Evolutionary conservation across 1,284 basidiomycete genomes (phyloP).

Genomic region (Microbotryum violaceum): DNA sequence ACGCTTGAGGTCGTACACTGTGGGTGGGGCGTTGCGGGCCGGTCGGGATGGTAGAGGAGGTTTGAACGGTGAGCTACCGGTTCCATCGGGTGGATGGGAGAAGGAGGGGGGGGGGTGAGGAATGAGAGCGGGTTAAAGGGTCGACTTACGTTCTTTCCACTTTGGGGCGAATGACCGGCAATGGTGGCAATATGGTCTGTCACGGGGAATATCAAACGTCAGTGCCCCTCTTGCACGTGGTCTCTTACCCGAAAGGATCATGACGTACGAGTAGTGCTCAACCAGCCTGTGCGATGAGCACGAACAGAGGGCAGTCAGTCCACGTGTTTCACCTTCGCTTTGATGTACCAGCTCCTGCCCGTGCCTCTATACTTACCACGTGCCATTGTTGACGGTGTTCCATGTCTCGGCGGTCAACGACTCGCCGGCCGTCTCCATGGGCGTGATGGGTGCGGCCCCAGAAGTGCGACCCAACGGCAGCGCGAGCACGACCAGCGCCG

Average conservation of each 20-base stretch:
- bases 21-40: no score
- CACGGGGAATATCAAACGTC: not conserved
- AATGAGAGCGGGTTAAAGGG: not conserved
- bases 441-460: conserved; percentile 20
- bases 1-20: conserved; percentile 53
- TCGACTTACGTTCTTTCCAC: conserved; percentile 49
- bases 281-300: conserved; percentile 23
- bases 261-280: conserved; percentile 33
- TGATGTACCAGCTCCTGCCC: not conserved
- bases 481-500: no score
- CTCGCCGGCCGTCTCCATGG: conserved; percentile 10
- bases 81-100: not conserved
- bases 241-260: no score
- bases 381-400: conserved; percentile 4
- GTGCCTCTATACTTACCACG: conserved; percentile 4
- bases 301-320: not conserved
- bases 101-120: no score
- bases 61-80: conserved; percentile 48
- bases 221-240: not conserved
- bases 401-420: conserved; percentile 16
- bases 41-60: conserved; percentile 54
- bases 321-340: no score
- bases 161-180: conserved; percentile 70
- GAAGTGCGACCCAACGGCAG: no score
- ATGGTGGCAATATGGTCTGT: conserved; percentile 69